A percentile compares a stretch with the other conserved stretches of the same genome.
Conservation (phyloP, 352 stramenopile species). For the Globisporangium acanthophoron region DNA sequence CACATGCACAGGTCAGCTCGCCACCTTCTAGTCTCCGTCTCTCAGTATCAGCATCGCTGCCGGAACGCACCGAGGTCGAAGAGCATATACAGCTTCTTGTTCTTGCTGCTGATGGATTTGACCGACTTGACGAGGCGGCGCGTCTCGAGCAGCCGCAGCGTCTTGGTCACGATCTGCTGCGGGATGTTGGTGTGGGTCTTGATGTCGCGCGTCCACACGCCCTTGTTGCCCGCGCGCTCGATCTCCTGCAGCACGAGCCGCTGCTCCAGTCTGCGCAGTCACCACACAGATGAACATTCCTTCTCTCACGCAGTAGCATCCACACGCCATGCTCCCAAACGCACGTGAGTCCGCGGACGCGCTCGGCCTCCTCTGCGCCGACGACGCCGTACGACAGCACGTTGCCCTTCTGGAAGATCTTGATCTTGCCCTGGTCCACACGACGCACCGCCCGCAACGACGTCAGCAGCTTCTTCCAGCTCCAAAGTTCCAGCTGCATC, state of each 20-base stretch:
- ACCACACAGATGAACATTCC: conserved; percentile 23
- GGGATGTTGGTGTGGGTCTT: conserved; percentile 97
- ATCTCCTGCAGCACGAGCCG: conserved; percentile 92
- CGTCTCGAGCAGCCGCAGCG: conserved; percentile 96
- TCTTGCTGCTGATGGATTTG: conserved; percentile 99
- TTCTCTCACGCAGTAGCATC: neutral
- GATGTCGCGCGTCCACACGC: conserved; percentile 99
- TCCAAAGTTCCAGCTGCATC: neutral
- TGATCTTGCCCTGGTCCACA: conserved; percentile 59
- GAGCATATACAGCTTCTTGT: conserved; percentile 99
- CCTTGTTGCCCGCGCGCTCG: conserved; percentile 95
- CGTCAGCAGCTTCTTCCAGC: neutral
- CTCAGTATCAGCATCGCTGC: neutral
- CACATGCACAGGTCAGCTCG: neutral
- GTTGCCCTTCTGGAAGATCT: conserved; percentile 86
- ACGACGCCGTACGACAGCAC: conserved; percentile 83
- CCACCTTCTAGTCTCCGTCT: neutral
- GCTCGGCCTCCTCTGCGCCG: conserved; percentile 77
- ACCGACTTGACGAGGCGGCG: conserved; percentile 98
- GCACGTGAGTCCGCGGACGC: conserved; percentile 79
- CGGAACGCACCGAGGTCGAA: conserved; percentile 79
- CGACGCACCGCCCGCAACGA: neutral
- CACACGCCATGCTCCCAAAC: conserved; percentile 9
- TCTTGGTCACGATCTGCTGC: conserved; percentile 96
- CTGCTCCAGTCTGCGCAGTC: conserved; percentile 57